These are phyloP conservation scores for Fusarium haematococcum DNA, from an alignment of 2,329 filamentous ascomycete species.

Conservation along the genomic window DNA sequence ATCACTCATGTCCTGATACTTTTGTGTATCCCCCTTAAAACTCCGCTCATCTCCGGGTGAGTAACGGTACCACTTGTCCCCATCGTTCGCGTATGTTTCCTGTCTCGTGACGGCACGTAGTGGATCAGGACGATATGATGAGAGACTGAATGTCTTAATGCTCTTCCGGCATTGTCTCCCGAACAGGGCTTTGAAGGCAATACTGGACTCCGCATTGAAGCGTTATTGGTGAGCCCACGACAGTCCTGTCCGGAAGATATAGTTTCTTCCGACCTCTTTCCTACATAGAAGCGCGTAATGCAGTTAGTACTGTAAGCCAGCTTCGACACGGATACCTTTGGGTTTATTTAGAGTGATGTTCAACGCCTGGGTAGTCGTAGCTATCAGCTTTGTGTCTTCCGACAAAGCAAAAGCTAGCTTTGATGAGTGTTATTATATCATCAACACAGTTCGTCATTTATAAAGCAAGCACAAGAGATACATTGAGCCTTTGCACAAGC, in stretches of 20 bases:
- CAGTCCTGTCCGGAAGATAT: not conserved
- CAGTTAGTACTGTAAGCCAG: not conserved
- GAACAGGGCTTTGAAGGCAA: not conserved
- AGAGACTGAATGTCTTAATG: not conserved
- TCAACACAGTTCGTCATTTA: too few species aligned
- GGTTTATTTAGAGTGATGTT: not conserved
- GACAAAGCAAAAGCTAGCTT: not conserved
- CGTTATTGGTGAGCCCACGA: not conserved
- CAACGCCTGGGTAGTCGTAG: not conserved
- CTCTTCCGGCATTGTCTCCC: not conserved
- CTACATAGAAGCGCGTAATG: accelerated
- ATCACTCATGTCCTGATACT: not conserved
- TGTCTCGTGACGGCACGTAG: not conserved
- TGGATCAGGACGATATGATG: not conserved
- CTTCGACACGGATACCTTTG: not conserved
- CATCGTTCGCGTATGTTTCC: not conserved
- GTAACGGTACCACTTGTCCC: not conserved
- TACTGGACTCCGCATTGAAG: not conserved
- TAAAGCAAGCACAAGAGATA: too few species aligned
- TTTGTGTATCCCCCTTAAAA: not conserved
- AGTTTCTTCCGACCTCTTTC: not conserved
- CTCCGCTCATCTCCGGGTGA: not conserved
- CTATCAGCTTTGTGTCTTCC: not conserved
- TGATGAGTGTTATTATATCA: too few species aligned
- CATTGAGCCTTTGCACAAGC: too few species aligned